Conservation (phyloP, 176 grass and related monocot species). For the Secale cereale region DNA sequence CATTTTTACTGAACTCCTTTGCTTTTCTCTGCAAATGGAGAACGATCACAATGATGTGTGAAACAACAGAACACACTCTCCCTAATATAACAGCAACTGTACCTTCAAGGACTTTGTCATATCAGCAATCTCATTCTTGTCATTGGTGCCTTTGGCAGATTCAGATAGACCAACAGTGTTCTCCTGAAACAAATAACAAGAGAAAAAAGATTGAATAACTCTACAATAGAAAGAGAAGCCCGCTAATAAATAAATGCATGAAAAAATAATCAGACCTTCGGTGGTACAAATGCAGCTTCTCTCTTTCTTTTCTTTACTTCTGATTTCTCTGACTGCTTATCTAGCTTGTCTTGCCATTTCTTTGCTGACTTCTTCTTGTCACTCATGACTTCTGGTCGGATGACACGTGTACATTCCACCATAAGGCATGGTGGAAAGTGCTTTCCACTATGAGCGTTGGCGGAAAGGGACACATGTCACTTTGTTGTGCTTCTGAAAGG, state of each 20-base stretch:
- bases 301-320: conserved; percentile 88
- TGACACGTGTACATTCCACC: too few relatives aligned
- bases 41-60: background rate
- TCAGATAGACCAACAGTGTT: conserved; percentile 33
- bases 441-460: too few relatives aligned
- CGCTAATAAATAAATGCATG: background rate
- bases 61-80: background rate
- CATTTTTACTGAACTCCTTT: conserved; percentile 59
- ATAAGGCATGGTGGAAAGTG: too few relatives aligned
- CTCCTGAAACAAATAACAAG: conserved; percentile 43
- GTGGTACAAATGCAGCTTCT: conserved; percentile 80
- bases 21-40: conserved; percentile 67
- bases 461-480: too few relatives aligned
- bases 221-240: background rate
- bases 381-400: conserved; percentile 13
- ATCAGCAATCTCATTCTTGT: conserved; percentile 35
- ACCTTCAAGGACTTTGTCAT: conserved; percentile 87
- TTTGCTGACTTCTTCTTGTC: conserved; percentile 86
- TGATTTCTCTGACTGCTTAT: conserved; percentile 80
- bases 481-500: too few relatives aligned
- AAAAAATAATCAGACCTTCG: conserved; percentile 47
- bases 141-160: conserved; percentile 40
- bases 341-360: conserved; percentile 90
- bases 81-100: background rate
- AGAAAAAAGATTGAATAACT: background rate